phyloP scores from a whole-genome alignment of 225 moss, liverwort and hornwort genomes.

The Marchantia paleacea region DNA sequence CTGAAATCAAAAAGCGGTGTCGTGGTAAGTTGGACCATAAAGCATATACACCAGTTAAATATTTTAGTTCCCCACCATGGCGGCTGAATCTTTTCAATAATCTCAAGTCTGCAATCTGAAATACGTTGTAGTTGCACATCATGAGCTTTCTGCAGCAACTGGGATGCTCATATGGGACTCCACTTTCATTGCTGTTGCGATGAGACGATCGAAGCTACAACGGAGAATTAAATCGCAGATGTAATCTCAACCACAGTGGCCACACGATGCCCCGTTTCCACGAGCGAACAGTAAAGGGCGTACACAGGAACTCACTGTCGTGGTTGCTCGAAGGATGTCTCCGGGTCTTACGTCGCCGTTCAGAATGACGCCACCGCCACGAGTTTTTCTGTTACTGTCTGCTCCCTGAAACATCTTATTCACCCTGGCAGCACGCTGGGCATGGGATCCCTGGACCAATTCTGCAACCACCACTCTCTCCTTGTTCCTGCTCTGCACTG shows the following conservation, averaged over 20 bases:
- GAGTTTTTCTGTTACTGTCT: neutral
- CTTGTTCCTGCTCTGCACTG: constrained; percentile 47
- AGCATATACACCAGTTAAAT: too few relatives aligned
- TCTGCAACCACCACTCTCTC: constrained; percentile 60
- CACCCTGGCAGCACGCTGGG: constrained; percentile 63
- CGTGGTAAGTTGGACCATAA: neutral
- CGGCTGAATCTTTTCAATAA: too few relatives aligned
- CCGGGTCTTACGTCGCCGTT: constrained; percentile 61
- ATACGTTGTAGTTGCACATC: neutral
- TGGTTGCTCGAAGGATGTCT: constrained; percentile 71
- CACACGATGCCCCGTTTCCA: neutral
- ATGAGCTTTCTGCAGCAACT: neutral
- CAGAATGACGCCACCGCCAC: constrained; percentile 24
- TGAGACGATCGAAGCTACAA: neutral
- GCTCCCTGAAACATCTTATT: constrained; percentile 55
- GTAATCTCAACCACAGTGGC: neutral
- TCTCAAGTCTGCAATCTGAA: too few relatives aligned
- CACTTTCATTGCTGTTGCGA: neutral
- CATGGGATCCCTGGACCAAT: constrained; percentile 61
- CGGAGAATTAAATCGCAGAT: neutral
- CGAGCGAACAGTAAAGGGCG: neutral
- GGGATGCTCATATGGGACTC: neutral
- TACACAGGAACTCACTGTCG: constrained; percentile 44
- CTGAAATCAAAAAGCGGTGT: constrained; percentile 38
- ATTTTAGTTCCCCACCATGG: neutral